These are phyloP conservation scores for Solanum hybrid DNA, from an alignment of 305 asterid species.

Conservation along the genomic window DNA sequence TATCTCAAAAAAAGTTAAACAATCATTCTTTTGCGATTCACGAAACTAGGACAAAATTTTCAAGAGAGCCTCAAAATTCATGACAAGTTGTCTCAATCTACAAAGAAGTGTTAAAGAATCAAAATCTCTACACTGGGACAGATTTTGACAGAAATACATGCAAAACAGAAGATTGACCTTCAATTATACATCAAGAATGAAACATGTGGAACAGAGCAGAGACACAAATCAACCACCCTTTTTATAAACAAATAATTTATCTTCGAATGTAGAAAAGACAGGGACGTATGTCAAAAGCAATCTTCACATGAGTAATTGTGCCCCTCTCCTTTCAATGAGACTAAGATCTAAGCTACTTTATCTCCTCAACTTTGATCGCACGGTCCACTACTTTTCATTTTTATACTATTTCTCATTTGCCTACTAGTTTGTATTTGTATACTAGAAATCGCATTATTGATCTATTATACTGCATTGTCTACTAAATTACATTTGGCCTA, in stretches of 20 bases:
- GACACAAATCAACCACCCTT: neutral
- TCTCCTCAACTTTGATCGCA: neutral
- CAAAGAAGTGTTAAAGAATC: neutral
- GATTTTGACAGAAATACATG: neutral
- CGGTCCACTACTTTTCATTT: neutral
- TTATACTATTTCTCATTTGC: neutral
- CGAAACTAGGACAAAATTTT: neutral
- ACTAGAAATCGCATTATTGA: neutral
- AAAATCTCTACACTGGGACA: neutral
- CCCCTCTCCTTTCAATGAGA: neutral
- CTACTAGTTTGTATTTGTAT: neutral
- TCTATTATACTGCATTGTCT: neutral
- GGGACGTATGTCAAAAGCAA: neutral
- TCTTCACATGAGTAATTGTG: neutral
- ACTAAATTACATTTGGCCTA: neutral
- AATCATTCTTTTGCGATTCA: neutral
- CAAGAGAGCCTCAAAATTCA: neutral
- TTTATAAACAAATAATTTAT: too few species aligned
- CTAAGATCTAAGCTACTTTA: neutral
- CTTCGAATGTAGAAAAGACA: neutral
- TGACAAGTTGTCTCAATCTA: neutral
- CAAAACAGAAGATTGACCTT: neutral
- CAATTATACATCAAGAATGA: neutral
- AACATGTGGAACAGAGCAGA: neutral
- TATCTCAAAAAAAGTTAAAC: neutral